phyloP scores from a whole-genome alignment of 2,329 filamentous ascomycete species.

The Leptodontidium sp. region DNA sequence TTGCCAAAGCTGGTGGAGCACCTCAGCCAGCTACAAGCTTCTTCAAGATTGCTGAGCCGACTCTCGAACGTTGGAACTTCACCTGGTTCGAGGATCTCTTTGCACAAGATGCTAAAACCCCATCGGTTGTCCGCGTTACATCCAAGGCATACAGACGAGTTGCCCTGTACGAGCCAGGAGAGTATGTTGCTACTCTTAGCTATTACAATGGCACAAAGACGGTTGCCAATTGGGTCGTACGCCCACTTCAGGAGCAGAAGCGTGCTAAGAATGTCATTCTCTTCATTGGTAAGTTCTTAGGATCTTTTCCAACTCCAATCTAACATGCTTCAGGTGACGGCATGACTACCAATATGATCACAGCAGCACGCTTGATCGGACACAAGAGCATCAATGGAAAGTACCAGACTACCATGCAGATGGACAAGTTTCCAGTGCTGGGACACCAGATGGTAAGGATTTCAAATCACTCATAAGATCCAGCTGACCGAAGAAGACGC shows the following conservation, averaged over 20 bases:
- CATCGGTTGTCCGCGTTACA: constrained; percentile 80
- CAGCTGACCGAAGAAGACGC: constrained; percentile 58
- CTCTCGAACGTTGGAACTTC: constrained; percentile 83
- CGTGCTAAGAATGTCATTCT: constrained; percentile 87
- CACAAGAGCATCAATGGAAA: constrained; percentile 87
- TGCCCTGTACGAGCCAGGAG: constrained; percentile 79
- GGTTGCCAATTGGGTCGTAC: constrained; percentile 78
- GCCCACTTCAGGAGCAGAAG: constrained; percentile 72
- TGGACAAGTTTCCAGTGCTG: constrained; percentile 86
- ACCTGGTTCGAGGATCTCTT: constrained; percentile 88
- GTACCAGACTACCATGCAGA: constrained; percentile 76
- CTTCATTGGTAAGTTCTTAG: constrained; percentile 69
- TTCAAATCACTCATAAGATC: too few relatives aligned
- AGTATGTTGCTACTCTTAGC: constrained; percentile 77
- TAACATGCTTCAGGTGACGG: constrained; percentile 54
- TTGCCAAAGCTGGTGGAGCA: constrained; percentile 68
- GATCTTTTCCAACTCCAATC: background rate
- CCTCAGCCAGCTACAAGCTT: constrained; percentile 67
- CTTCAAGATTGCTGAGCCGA: constrained; percentile 74
- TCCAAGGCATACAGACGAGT: constrained; percentile 81
- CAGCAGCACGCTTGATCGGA: constrained; percentile 79
- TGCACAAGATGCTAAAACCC: constrained; percentile 72
- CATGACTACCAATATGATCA: constrained; percentile 81
- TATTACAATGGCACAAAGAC: constrained; percentile 80
- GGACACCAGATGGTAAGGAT: constrained; percentile 78